These are phyloP conservation scores for Laguncularia racemosa DNA, from an alignment of 345 rosid genomes.

Conservation along the genomic window DNA sequence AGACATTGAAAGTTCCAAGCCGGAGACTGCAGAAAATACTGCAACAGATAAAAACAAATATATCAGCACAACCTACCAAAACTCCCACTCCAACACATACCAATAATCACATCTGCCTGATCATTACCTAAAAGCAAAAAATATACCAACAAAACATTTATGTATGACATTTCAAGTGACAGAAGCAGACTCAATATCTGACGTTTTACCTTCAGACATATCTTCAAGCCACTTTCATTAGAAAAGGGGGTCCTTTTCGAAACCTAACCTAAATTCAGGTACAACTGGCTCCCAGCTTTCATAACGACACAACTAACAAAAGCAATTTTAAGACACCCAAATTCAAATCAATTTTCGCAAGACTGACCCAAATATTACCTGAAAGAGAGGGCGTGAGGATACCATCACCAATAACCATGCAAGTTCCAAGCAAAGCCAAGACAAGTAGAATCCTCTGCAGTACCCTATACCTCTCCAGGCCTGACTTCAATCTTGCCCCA, in stretches of 20 bases:
- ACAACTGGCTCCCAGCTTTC: too few species aligned
- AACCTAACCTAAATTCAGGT: too few species aligned
- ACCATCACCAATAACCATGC: conserved; percentile 92
- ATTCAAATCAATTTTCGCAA: conserved; percentile 2
- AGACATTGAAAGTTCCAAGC: conserved; percentile 61
- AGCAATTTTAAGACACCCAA: too few species aligned
- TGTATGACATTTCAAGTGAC: too few species aligned
- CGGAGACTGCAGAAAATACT: conserved; percentile 83
- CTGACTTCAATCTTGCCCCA: conserved; percentile 49
- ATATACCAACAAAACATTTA: too few species aligned
- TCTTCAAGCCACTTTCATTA: too few species aligned
- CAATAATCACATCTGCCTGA: too few species aligned
- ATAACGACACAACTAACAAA: too few species aligned
- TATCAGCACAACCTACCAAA: conserved; percentile 3
- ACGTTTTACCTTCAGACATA: too few species aligned
- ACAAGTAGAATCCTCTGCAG: conserved; percentile 66
- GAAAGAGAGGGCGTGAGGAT: conserved; percentile 53
- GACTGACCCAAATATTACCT: conserved; percentile 26
- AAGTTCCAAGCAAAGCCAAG: conserved; percentile 72
- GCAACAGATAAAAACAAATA: conserved; percentile 17
- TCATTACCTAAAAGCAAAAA: too few species aligned
- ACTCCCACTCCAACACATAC: background rate
- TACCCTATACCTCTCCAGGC: conserved; percentile 51
- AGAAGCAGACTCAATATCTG: too few species aligned
- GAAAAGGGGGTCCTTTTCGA: too few species aligned